Base-by-base conservation (phyloP, 1,139 yeast species). In the Candida sanyaensis region DNA sequence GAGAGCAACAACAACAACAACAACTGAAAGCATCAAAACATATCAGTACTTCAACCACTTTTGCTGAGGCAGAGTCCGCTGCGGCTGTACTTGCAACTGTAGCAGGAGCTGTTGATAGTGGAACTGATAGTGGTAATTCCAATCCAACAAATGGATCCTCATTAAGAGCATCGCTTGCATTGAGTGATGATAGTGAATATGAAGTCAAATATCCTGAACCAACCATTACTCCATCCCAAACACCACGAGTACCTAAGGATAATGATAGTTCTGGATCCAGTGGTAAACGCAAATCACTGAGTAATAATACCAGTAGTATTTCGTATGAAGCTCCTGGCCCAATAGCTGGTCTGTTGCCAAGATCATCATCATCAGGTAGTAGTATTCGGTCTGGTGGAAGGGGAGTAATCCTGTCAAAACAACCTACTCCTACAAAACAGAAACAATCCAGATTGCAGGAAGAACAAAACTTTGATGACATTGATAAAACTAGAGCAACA, bases 111-210 rank as follows among this genome's bases (percentile, higher is more conserved):
- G 37, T 23, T 36, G 13, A 13, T 12, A 24, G 38, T 36, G 38
- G 38, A 36, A 36, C 28, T 9, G 29, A 7, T 11, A 36, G 27
- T 36, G 27, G 29, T 36, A 12, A 21, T 6, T 17, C 36, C 6
- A 32, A 32, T 9, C 36, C 41, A 21, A 37, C 34, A 5, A 47
- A 52, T 36, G 39, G 51, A 39, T 33, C 48, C 1, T 50, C 55
- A 6, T 33, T 46, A 30, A 30, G 49, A 21, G 50, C 46, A 24
- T 48, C 50, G 4, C 13, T 48, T 12, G 37, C 49, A 9, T 41
- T 37, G 30, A 47, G 53, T 41, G 57, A 56, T 44, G 64, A 60
- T 42, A 53, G 59, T 5, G 59, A 54, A 1, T 37, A 48, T 32
- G 50, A 47, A 26, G 36, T 43, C 11, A 46, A 45, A 17, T 51